phyloP scores from a whole-genome alignment of 805 yeast species.

The Yamadazyma sp. region DNA sequence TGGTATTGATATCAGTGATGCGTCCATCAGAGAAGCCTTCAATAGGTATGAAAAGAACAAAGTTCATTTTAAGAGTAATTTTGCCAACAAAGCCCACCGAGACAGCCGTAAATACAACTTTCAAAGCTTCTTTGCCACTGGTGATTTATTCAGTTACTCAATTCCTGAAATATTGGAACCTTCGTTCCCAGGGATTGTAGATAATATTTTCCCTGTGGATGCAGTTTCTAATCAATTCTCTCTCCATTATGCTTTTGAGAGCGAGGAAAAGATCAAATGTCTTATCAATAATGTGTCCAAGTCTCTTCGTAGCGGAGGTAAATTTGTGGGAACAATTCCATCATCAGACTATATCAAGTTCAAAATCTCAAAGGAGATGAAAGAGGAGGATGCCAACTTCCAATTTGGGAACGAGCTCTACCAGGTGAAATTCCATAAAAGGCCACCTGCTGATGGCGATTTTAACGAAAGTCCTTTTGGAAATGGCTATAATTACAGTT shows the following conservation, averaged over 20 bases:
- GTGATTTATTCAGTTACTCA: slow-evolving; percentile 81
- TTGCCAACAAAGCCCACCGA: slow-evolving; percentile 19
- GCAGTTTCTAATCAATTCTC: slow-evolving; percentile 89
- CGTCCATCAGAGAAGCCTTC: slow-evolving; percentile 81
- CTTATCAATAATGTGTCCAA: slow-evolving; percentile 73
- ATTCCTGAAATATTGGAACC: slow-evolving; percentile 64
- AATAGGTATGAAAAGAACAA: slow-evolving; percentile 62
- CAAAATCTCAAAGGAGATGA: slow-evolving; percentile 40
- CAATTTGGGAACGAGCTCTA: slow-evolving; percentile 84
- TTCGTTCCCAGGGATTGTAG: slow-evolving; percentile 58
- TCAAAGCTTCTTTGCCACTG: slow-evolving; percentile 83
- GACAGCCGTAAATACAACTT: slow-evolving; percentile 55
- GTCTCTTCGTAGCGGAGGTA: slow-evolving; percentile 78
- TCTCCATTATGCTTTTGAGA: slow-evolving; percentile 90
- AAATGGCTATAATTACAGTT: slow-evolving; percentile 73
- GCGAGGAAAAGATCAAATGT: slow-evolving; percentile 74
- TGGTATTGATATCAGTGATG: slow-evolving; percentile 91
- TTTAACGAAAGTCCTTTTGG: slow-evolving; percentile 74
- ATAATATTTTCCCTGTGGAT: slow-evolving; percentile 78
- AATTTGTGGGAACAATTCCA: slow-evolving; percentile 92
- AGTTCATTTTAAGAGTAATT: slow-evolving; percentile 36
- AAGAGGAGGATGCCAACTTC: slow-evolving; percentile 17
- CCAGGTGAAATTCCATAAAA: slow-evolving; percentile 74
- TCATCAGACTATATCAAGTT: slow-evolving; percentile 79
- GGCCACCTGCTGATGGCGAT: slow-evolving; percentile 72